A percentile compares a stretch with the other conserved stretches of the same genome.
Evolutionary conservation across 768 basidiomycete genomes (phyloP).

Genomic region (Naganishia kalamii): DNA sequence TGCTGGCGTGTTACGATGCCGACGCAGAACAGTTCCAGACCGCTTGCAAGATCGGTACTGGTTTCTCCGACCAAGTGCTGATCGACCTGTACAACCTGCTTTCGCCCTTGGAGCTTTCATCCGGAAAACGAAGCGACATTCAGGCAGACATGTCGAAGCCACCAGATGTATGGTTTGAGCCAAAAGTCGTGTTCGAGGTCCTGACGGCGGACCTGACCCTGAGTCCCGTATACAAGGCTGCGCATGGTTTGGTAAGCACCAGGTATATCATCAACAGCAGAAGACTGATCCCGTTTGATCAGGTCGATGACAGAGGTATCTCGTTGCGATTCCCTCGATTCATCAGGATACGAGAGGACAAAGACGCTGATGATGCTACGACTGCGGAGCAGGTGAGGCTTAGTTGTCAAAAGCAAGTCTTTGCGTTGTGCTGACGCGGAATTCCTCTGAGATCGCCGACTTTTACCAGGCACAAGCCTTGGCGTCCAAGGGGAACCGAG

Average conservation of each 20-base stretch:
- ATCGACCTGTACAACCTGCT: conserved; percentile 73
- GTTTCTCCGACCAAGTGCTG: conserved; percentile 87
- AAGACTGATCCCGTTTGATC: background rate
- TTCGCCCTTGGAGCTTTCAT: conserved; percentile 55
- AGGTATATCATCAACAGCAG: background rate
- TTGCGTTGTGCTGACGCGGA: conserved; percentile 18
- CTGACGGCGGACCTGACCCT: conserved; percentile 92
- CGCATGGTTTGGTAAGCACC: conserved; percentile 70
- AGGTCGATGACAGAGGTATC: conserved; percentile 75
- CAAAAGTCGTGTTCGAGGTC: conserved; percentile 96
- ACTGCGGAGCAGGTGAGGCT: conserved; percentile 77
- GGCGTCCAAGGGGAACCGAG: conserved; percentile 65
- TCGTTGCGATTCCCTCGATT: conserved; percentile 95
- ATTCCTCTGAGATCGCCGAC: conserved; percentile 54
- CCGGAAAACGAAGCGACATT: conserved; percentile 66
- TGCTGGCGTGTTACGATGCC: conserved; percentile 91
- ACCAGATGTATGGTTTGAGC: conserved; percentile 97
- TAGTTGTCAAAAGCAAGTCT: background rate
- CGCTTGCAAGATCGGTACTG: conserved; percentile 94
- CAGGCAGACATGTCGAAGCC: conserved; percentile 80
- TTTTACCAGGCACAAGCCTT: conserved; percentile 87
- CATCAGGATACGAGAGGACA: conserved; percentile 86
- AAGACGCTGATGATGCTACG: conserved; percentile 84
- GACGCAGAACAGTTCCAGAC: conserved; percentile 85
- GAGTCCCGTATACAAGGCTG: conserved; percentile 87